phyloP scores from a whole-genome alignment of 805 yeast genomes.

The Pichia paraexigua region DNA sequence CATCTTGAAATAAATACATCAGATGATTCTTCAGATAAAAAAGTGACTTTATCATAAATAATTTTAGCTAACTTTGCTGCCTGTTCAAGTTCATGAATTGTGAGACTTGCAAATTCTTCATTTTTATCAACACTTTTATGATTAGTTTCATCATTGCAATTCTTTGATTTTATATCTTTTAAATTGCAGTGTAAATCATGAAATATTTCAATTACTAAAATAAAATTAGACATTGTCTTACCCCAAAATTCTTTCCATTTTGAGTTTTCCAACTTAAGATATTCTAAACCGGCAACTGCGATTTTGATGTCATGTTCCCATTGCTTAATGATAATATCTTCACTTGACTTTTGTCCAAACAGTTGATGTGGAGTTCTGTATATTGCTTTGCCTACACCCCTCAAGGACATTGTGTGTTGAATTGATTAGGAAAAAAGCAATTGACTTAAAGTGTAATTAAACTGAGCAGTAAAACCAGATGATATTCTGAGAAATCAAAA shows the following conservation, averaged over 20 bases:
- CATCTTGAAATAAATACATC: conserved; percentile 29
- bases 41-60: conserved; percentile 19
- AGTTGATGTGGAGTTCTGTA: conserved; percentile 31
- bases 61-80: conserved; percentile 21
- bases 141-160: conserved; percentile 12
- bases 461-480: neutral
- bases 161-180: conserved; percentile 15
- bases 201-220: conserved; percentile 27
- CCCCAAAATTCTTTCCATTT: conserved; percentile 24
- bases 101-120: conserved; percentile 24
- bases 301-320: conserved; percentile 38
- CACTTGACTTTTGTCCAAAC: conserved; percentile 26
- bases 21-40: conserved; percentile 17
- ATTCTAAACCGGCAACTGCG: conserved; percentile 38
- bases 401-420: conserved; percentile 23
- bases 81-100: conserved; percentile 25
- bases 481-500: neutral
- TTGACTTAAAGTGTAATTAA: neutral
- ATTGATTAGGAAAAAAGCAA: neutral
- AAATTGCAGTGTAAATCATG: conserved; percentile 26
- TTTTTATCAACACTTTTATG: conserved; percentile 14
- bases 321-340: conserved; percentile 33
- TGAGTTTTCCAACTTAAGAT: conserved; percentile 26
- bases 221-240: conserved; percentile 27
- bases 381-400: conserved; percentile 31